Evolutionary conservation across 441 rosid genomes (phyloP).

Genomic region (Bruguiera hainesii): DNA sequence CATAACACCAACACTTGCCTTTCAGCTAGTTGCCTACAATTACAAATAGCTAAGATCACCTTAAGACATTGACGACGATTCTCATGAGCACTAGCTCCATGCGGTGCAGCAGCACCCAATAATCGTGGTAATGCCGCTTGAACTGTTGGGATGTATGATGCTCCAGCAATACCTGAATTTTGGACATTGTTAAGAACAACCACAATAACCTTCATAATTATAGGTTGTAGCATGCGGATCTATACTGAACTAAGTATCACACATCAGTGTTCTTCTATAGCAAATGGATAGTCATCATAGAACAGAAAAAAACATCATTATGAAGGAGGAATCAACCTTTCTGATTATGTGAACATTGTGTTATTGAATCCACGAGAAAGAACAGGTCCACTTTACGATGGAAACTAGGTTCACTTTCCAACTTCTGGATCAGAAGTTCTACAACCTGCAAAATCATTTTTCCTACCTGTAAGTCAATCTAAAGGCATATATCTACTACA

Average conservation of each 20-base stretch:
- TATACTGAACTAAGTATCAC: too few relatives aligned
- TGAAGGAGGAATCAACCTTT: slow-evolving; percentile 51
- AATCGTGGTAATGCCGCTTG: slow-evolving; percentile 95
- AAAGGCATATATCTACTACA: not conserved
- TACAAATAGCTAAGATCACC: slow-evolving; percentile 32
- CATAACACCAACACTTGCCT: too few relatives aligned
- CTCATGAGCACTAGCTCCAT: slow-evolving; percentile 80
- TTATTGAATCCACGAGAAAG: slow-evolving; percentile 96
- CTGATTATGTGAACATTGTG: slow-evolving; percentile 93
- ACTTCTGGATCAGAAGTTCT: slow-evolving; percentile 83
- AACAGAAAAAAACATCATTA: not conserved
- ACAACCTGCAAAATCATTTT: slow-evolving; percentile 68
- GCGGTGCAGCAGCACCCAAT: slow-evolving; percentile 91
- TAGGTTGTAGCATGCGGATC: not conserved
- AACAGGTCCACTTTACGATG: slow-evolving; percentile 89
- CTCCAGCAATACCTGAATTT: slow-evolving; percentile 80
- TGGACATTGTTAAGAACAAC: not conserved
- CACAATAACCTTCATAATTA: not conserved
- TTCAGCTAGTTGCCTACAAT: not conserved
- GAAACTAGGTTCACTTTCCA: slow-evolving; percentile 84
- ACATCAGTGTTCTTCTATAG: too few relatives aligned
- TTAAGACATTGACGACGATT: slow-evolving; percentile 97
- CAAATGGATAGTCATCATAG: too few relatives aligned
- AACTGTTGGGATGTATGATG: slow-evolving; percentile 86
- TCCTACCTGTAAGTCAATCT: not conserved